Base-by-base conservation (phyloP, 768 basidiomycete genomes). In the Lentinula detonsa region DNA sequence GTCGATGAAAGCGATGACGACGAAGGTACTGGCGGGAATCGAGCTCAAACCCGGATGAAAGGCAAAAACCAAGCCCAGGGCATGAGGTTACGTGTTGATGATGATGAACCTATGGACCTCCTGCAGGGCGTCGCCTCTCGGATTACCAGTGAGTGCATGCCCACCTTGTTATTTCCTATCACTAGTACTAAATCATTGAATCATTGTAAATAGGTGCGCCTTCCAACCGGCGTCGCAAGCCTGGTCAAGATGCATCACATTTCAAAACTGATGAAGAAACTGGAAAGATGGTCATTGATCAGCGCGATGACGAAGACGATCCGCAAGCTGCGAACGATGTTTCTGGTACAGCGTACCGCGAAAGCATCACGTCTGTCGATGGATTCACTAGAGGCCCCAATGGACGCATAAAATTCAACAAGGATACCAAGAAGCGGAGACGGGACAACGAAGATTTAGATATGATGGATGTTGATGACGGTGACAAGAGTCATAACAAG, bases 91-190 rank as follows among this genome's bases (percentile, higher is more conserved):
- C 85, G 90, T 18, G 74, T 90, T 64, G 97, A 97, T 68, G 87
- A 91, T 59, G 93, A 97, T 68, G 89, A 95, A 65, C 97, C 97
- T 1, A 92, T 96, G 86, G 96, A 99, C 78, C 78, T 99, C 40
- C 78, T 99, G 5, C 85, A 92, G 57, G 91, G 94, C 18, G 89
- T 83, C 57, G 83, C 84, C 7, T 80, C 88, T 28, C 82, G 84
- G 46, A 73, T 92, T 10, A 89, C 86, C 7, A 84, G 92, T 91
- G 68, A 42, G 89, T 78, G 9, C 33, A 31, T 37, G 46, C 13
- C 31, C 18, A 45, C 1, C 16, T 49, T 31, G 42, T 28, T n/a
- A 59, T 11, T 37, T 5, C 46, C 37, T 15, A 1, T 18, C 55
- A n/a, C 42, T 39, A 13, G 31, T 48, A 18, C 35, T 57, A 11